A percentile compares a stretch with the other conserved stretches of the same genome.
Evolutionary conservation across 1,139 yeast species (phyloP).

Genomic region (Yamadazyma dendronema): DNA sequence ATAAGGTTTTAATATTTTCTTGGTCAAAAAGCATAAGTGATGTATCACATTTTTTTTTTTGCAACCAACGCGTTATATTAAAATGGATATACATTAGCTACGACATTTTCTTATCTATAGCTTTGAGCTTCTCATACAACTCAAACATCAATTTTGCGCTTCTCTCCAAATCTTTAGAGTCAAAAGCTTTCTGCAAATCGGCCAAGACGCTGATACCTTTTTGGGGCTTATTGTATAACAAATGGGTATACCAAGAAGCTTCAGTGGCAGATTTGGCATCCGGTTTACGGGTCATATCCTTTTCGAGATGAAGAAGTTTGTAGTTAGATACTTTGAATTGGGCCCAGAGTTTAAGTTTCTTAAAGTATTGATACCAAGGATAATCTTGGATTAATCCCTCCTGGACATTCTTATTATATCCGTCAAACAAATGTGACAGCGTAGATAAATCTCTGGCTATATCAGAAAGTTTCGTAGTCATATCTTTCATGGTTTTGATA

Average conservation of each 20-base stretch:
- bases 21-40: background rate
- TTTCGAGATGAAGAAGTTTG: conserved; percentile 52
- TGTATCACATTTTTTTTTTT: background rate
- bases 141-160: conserved; percentile 29
- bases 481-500: conserved; percentile 17
- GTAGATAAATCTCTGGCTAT: conserved; percentile 14
- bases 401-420: conserved; percentile 39
- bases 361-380: conserved; percentile 66
- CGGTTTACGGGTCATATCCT: conserved; percentile 21
- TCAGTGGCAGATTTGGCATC: conserved; percentile 1
- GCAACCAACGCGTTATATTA: background rate
- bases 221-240: conserved; percentile 16
- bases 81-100: background rate
- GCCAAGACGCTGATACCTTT: conserved; percentile 16
- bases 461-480: conserved; percentile 19
- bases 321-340: conserved; percentile 55
- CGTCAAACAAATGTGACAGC: conserved; percentile 32
- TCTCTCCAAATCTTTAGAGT: conserved; percentile 23
- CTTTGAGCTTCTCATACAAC: conserved; percentile 37
- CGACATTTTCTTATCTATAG: conserved; percentile 13
- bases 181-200: conserved; percentile 24
- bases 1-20: conserved; percentile 4
- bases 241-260: conserved; percentile 22
- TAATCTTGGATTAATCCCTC: conserved; percentile 53
- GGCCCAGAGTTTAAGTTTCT: conserved; percentile 57